Percentiles rank a stretch among this genome's conserved stretches.
These are phyloP conservation scores for Candida xiaguanensis DNA, from an alignment of 805 yeast species.

Conservation along the genomic window DNA sequence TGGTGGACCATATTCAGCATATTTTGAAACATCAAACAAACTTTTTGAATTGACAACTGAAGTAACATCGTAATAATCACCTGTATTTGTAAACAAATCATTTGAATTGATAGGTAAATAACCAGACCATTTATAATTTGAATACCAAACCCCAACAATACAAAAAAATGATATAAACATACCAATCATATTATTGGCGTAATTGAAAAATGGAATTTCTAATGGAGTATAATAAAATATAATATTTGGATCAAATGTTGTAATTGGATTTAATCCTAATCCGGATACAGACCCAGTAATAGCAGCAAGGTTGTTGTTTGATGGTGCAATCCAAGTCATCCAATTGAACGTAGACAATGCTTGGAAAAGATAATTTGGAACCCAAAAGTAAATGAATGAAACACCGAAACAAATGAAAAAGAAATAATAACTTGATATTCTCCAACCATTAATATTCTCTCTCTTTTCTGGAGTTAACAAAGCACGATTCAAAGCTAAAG, in stretches of 20 bases:
- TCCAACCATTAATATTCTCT: constrained; percentile 29
- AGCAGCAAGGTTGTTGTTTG: constrained; percentile 43
- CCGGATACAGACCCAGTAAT: constrained; percentile 48
- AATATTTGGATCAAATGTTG: constrained; percentile 53
- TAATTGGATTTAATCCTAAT: constrained; percentile 50
- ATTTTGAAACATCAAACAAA: constrained; percentile 20
- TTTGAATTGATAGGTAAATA: constrained; percentile 40
- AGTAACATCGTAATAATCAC: constrained; percentile 39
- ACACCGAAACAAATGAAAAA: constrained; percentile 15
- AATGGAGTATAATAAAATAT: constrained; percentile 25
- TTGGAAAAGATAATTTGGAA: constrained; percentile 40
- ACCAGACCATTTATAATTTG: constrained; percentile 21
- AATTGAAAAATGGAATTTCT: constrained; percentile 39
- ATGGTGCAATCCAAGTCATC: constrained; percentile 57
- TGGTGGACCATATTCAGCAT: constrained; percentile 25
- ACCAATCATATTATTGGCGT: constrained; percentile 16
- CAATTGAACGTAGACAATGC: constrained; percentile 47
- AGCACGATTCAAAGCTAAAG: constrained; percentile 28
- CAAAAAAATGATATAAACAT: constrained; percentile 14
- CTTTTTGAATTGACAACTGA: constrained; percentile 36
- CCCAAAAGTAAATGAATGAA: constrained; percentile 43
- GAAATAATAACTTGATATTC: constrained; percentile 20
- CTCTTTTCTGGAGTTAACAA: constrained; percentile 20
- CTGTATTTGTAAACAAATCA: constrained; percentile 46
- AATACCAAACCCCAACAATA: constrained; percentile 19